phyloP scores from a whole-genome alignment of 257 asterid species.

The Jacaranda copaia region DNA sequence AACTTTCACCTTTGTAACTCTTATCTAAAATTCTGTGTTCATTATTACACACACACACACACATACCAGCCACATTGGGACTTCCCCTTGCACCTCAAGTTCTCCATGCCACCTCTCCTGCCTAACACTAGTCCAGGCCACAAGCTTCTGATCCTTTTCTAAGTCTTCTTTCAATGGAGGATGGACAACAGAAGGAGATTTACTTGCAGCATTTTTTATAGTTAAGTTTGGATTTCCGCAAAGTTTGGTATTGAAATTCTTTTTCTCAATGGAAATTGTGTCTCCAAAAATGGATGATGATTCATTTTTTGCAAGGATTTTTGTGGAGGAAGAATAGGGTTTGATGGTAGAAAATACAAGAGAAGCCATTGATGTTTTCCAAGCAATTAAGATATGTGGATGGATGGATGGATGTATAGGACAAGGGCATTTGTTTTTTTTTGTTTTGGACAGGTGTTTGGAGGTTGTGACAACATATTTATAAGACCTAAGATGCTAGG shows the following conservation, averaged over 20 bases:
- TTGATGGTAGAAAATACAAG: conserved; percentile 46
- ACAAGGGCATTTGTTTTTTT: neutral
- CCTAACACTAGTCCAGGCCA: conserved; percentile 83
- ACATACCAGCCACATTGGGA: conserved; percentile 89
- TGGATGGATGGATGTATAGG: neutral
- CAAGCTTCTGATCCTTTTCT: conserved; percentile 49
- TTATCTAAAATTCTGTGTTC: neutral
- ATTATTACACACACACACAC: too few relatives aligned
- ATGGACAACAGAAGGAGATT: conserved; percentile 41
- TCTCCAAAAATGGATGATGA: conserved; percentile 32
- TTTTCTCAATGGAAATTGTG: neutral
- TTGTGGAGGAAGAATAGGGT: conserved; percentile 21
- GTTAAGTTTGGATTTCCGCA: neutral
- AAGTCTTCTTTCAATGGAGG: conserved; percentile 38
- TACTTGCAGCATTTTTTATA: conserved; percentile 55
- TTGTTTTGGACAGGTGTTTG: conserved; percentile 22
- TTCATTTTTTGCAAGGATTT: conserved; percentile 33
- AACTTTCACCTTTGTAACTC: too few relatives aligned
- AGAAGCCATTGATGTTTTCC: conserved; percentile 58
- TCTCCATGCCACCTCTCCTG: conserved; percentile 95
- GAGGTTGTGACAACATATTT: conserved; percentile 37
- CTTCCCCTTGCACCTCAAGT: conserved; percentile 81
- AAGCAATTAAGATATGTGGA: too few relatives aligned
- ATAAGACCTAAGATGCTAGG: conserved; percentile 35
- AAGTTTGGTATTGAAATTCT: neutral